Evolutionary conservation across 352 stramenopile species (phyloP), one percentile per base, ranked within the genome.

Genomic region (Globisporangium canariense): DNA sequence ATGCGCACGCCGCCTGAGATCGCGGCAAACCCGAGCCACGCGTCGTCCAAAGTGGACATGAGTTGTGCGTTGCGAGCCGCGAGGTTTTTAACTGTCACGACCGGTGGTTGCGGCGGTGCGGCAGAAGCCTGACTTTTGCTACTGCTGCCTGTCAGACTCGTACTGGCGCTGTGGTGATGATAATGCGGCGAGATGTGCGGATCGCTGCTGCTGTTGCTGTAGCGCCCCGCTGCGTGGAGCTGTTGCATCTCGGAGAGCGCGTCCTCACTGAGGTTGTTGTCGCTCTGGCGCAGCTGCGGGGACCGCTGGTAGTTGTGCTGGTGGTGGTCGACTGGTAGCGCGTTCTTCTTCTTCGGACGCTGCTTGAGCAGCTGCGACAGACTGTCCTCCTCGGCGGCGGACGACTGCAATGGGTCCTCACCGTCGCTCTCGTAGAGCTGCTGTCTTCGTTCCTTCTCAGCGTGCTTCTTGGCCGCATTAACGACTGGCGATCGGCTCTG

Each of bases 1-100:
- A 25, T 59, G 25, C 71, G 71, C 54, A 73, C 56, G 55, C 69
- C 61, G 14, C 58, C 63, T 4, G 71, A 78, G 45, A 78, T 59
- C 14, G 58, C 66, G 0, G 71, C 71, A 47, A 76, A 78, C n/a
- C 71, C 66, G 9, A 78, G 63, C 71, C 71, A 76, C 32, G 69
- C 71, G 28, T 74, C 66, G 49, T 78, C 69, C 65, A 78, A 55
- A 22, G 66, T 69, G 1, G 61, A 46, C 63, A 76, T 61, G 50
- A 78, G 56, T 52, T 69, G 68, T 14, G 63, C 47, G 57, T 68
- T 74, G 16, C 50, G 65, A 14, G 59, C 47, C 5, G 65, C 60
- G 53, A 76, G 59, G 18, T 22, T 61, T 30, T 47, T 40, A 30
- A 47, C 25, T 16, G 20, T 43, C 50, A 22, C 34, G 20, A 3